Evolutionary conservation across 2,329 filamentous ascomycete species (phyloP).

Genomic region (Phaeoacremonium minimum): DNA sequence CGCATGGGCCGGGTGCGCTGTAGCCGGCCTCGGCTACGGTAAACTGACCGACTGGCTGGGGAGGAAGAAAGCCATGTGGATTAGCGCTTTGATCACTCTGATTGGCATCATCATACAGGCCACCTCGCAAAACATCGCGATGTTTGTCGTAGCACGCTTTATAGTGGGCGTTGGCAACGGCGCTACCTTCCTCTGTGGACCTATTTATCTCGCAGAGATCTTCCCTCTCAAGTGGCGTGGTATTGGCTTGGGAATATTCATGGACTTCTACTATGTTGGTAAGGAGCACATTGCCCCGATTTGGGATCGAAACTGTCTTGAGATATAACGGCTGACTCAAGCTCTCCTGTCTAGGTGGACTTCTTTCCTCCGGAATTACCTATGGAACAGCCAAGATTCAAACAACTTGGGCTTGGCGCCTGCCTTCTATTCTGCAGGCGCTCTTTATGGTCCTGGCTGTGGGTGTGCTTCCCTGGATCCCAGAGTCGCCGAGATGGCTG

Average conservation of each 20-base stretch:
- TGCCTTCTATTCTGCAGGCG: slow-evolving; percentile 32
- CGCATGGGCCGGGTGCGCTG: slow-evolving; percentile 43
- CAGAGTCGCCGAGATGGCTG: slow-evolving; percentile 44
- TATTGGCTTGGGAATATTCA: slow-evolving; percentile 31
- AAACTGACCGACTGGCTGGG: slow-evolving; percentile 35
- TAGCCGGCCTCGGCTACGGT: slow-evolving; percentile 39
- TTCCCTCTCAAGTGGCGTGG: slow-evolving; percentile 37
- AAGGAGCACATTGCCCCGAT: background rate
- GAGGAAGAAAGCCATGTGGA: slow-evolving; percentile 36
- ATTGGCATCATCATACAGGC: slow-evolving; percentile 40
- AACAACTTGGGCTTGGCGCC: slow-evolving; percentile 36
- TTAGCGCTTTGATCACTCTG: slow-evolving; percentile 32
- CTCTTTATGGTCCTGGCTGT: slow-evolving; percentile 21
- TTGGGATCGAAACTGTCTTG: too few species aligned
- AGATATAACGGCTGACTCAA: background rate
- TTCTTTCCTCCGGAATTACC: slow-evolving; percentile 43
- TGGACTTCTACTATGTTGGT: slow-evolving; percentile 27
- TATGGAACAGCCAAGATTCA: slow-evolving; percentile 31
- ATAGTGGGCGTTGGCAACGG: slow-evolving; percentile 40
- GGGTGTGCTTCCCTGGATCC: slow-evolving; percentile 30
- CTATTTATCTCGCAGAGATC: slow-evolving; percentile 43
- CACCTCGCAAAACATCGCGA: slow-evolving; percentile 43
- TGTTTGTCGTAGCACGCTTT: slow-evolving; percentile 43
- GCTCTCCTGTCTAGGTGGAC: slow-evolving; percentile 3
- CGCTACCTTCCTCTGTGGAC: slow-evolving; percentile 35